Conservation (phyloP, 139 green algal genomes). For the Volvox africanus region DNA sequence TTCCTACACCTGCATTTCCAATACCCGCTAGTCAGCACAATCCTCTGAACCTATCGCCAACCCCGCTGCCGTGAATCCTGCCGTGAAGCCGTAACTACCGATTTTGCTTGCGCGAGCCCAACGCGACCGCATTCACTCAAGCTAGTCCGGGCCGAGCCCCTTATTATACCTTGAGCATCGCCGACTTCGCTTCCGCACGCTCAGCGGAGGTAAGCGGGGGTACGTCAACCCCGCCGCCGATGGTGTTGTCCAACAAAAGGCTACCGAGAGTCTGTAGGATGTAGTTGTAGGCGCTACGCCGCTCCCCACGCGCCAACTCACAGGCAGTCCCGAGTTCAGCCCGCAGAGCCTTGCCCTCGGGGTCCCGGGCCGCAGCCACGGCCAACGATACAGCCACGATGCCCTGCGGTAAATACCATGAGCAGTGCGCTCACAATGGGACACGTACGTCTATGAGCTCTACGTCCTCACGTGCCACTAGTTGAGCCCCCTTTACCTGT, state of each 20-base stretch:
- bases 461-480: no score
- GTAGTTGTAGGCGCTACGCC: slow-evolving; percentile 70
- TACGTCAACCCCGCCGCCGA: background rate
- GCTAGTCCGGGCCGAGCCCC: no score
- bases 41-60: no score
- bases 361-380: slow-evolving; percentile 79
- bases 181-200: slow-evolving; percentile 30
- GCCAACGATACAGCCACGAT: slow-evolving; percentile 64
- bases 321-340: slow-evolving; percentile 57
- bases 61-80: no score
- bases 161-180: slow-evolving; percentile 53
- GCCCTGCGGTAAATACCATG: slow-evolving; percentile 41
- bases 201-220: slow-evolving; percentile 43
- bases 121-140: no score
- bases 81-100: no score
- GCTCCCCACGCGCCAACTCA: slow-evolving; percentile 60
- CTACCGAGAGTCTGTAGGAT: slow-evolving; percentile 51
- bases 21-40: no score
- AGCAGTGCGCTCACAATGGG: no score
- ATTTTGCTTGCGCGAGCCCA: no score
- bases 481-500: no score
- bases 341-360: slow-evolving; percentile 61
- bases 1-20: no score
- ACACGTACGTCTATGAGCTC: no score
- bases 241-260: background rate